Base-by-base conservation (phyloP, 2,329 filamentous ascomycete genomes). In the Ophiostoma triangulosporum region DNA sequence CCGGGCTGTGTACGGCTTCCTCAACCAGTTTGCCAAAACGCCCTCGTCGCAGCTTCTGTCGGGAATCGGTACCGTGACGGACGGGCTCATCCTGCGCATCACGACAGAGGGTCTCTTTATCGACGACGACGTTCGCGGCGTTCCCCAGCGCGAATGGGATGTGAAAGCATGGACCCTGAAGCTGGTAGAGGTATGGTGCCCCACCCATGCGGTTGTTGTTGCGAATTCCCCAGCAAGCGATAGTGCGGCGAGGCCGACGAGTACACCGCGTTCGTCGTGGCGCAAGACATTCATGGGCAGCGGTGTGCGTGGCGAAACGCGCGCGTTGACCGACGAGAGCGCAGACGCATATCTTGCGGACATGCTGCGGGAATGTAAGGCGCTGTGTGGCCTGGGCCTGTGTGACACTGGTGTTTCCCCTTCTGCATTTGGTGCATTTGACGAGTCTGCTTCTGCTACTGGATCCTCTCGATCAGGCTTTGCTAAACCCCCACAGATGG, bases 161-260 rank as follows among this genome's bases (percentile, higher is more conserved):
- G 82, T 97, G 64, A 97, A 97, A 69, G 90, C 91, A 26, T 97
- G 93, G 93, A 95, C 89, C 43, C 78, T 98, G 69, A 96, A 95
- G 70, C 73, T 85, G 59, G 81, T 94, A 68, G 93, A 97, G 77
- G 83, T 93, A 73, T 88, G 84, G 80, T 89, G 84, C 65, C 80
- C 81, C 64, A 75, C 78, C 63, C 78, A 83, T 67, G 79, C 70
- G 66, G 70, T 78, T 65, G 71, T 71, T 64, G 65, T 68, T 60
- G 68, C 60, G 58, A 62, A 66, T 61, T 66, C 69, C 62, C 63
- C 70, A 60, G 65, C 15, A 26, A n/a, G 55, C 48, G 56, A 59
- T 66, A 72, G 56, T 64, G 35, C 31, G 20, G 70, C 57, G 64
- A 66, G 58, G 64, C 67, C 63, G 58, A 64, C 65, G 36, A 66